These are phyloP conservation scores for Solanum clarkiae DNA, from an alignment of 257 asterid genomes.

Conservation along the genomic window DNA sequence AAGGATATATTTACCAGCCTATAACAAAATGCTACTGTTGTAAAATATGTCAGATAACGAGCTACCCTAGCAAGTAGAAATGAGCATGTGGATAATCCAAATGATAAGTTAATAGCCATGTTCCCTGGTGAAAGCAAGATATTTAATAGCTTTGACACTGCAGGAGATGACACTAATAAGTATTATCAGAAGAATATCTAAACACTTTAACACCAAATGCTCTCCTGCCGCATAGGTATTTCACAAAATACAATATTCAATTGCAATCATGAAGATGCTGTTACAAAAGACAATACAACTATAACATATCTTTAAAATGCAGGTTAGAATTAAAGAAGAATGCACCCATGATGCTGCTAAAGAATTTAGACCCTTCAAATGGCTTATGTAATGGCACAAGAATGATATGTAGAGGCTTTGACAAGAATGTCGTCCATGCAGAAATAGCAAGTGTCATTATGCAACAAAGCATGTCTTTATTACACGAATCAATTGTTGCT, in stretches of 20 bases:
- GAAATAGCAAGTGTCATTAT: too few species aligned
- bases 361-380: too few species aligned
- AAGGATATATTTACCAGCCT: not conserved
- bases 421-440: too few species aligned
- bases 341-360: not conserved
- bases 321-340: not conserved
- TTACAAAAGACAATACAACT: not conserved
- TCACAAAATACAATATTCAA: not conserved
- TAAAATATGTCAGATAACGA: too few species aligned
- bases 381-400: too few species aligned
- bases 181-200: not conserved
- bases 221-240: not conserved
- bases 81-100: not conserved
- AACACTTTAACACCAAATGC: not conserved
- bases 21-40: not conserved
- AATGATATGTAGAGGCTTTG: too few species aligned
- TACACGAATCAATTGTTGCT: too few species aligned
- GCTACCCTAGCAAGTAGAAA: not conserved
- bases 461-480: too few species aligned
- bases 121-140: not conserved
- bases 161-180: not conserved
- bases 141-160: not conserved
- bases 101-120: not conserved
- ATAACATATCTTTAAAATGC: not conserved
- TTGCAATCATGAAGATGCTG: not conserved